phyloP scores from a whole-genome alignment of 805 yeast species.

The Millerozyma acaciae region DNA sequence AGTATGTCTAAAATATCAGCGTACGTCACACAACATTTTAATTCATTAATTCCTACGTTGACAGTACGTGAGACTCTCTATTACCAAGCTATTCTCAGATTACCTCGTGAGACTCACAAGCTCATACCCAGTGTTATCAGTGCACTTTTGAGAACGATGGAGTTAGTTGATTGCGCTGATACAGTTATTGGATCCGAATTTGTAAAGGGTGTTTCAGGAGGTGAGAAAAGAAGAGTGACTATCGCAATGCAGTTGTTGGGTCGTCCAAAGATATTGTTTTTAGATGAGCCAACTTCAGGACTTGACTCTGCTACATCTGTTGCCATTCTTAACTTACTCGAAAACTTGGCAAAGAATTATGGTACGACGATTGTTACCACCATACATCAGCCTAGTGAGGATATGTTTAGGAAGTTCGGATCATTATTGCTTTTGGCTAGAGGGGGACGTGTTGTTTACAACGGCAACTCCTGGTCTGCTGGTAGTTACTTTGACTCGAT shows the following conservation, averaged over 20 bases:
- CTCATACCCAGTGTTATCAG: conserved; percentile 49
- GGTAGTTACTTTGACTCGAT: conserved; percentile 42
- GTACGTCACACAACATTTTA: conserved; percentile 80
- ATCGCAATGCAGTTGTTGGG: conserved; percentile 76
- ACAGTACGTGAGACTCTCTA: conserved; percentile 76
- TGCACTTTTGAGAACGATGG: conserved; percentile 60
- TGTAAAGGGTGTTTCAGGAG: conserved; percentile 41
- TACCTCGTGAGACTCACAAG: conserved; percentile 39
- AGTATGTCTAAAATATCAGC: conserved; percentile 46
- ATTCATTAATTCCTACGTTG: conserved; percentile 60
- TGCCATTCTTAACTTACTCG: conserved; percentile 58
- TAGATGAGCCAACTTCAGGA: conserved; percentile 91
- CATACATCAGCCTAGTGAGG: conserved; percentile 80
- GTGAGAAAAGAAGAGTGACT: conserved; percentile 75
- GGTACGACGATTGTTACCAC: conserved; percentile 68
- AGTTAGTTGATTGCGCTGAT: conserved; percentile 72
- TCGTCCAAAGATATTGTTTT: conserved; percentile 63
- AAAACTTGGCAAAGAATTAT: conserved; percentile 50
- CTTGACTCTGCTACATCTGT: conserved; percentile 76
- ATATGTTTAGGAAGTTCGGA: conserved; percentile 62
- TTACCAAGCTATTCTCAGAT: conserved; percentile 66
- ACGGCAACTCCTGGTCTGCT: conserved; percentile 51
- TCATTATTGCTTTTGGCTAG: conserved; percentile 67
- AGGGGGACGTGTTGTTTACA: conserved; percentile 67
- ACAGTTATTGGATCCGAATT: conserved; percentile 45